Base-by-base conservation (phyloP, 768 basidiomycete genomes). In the Boletus vinaceobasis region DNA sequence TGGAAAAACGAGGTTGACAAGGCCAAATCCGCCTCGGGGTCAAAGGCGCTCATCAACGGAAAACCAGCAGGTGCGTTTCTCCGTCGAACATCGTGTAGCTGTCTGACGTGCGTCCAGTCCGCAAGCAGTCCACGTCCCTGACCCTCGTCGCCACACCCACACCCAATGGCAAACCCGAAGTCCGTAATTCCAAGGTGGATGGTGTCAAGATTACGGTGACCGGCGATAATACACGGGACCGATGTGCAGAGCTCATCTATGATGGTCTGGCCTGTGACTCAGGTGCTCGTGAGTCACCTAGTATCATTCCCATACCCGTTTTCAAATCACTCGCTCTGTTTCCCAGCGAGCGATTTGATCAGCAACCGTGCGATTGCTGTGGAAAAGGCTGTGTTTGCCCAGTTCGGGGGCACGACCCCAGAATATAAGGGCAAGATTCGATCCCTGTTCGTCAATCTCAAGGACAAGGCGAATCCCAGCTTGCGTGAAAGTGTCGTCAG, bases 1-100 rank as follows among this genome's bases (percentile, higher is more conserved):
- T 97, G 93, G 93, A 95, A 95, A 73, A 80, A 75, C 31, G 87
- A 87, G 56, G 94, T 96, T 33, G 92, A 93, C 55, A 85, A 83
- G 63, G 81, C 80, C 0, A 83, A 84, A 55, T 71, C 74, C 7
- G 67, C 61, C 15, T 54, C 63, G 19, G 32, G 57, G 6, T 45
- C 56, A 5, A 69, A 65, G 49, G 17, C 49, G 1, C 13, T 43
- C 38, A 10, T 49, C 61, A 58, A 62, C 27, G 48, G 65, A 48
- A 65, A 75, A 52, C 60, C 61, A 32, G 67, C 71, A 61, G 77
- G 79, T 78, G 64, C 59, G 79, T 48, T 3, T 5, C 26, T 27
- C 35, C 15, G 8, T 14, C 5, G 15, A 31, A 4, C 11, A 14
- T 4, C 3, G 9, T 10, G 29, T 31, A 0, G 19, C 21, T 2